A percentile compares a stretch with the other conserved stretches of the same genome.
Evolutionary conservation across 2,329 filamentous ascomycete genomes (phyloP).

Genomic region (Calonectria leucothoes): DNA sequence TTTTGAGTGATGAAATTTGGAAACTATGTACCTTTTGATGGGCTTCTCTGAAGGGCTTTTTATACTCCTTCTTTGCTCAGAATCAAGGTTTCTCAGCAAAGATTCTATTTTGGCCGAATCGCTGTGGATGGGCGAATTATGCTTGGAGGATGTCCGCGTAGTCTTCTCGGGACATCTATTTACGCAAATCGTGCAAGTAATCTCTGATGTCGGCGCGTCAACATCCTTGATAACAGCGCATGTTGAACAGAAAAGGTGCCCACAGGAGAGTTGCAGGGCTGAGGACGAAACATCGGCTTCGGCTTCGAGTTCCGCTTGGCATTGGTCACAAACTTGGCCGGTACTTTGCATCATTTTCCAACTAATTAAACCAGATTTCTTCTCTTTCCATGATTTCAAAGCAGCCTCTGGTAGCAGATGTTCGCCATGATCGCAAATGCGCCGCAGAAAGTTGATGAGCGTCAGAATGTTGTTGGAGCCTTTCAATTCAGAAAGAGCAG

Average conservation of each 20-base stretch:
- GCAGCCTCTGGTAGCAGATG: neutral
- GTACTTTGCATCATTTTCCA: neutral
- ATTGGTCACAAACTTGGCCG: neutral
- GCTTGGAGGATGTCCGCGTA: neutral
- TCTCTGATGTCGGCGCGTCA: too few relatives aligned
- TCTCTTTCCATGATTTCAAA: neutral
- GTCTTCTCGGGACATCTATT: neutral
- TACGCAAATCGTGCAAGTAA: too few relatives aligned
- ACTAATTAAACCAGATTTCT: neutral
- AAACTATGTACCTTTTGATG: neutral
- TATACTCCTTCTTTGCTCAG: neutral
- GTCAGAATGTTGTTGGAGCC: neutral
- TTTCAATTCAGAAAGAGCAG: neutral
- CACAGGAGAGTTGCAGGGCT: neutral
- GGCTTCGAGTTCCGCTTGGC: neutral
- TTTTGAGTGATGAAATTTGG: too few relatives aligned
- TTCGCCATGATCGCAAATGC: slow-evolving; percentile 22
- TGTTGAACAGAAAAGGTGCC: neutral
- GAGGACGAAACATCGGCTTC: neutral
- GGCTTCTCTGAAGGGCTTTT: neutral
- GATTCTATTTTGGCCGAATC: neutral
- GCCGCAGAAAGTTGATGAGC: slow-evolving; percentile 3
- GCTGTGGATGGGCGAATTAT: neutral
- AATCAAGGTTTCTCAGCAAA: neutral
- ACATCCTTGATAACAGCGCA: too few relatives aligned